Conservation (phyloP, 352 stramenopile genomes). For the Pythium sukuiense region DNA sequence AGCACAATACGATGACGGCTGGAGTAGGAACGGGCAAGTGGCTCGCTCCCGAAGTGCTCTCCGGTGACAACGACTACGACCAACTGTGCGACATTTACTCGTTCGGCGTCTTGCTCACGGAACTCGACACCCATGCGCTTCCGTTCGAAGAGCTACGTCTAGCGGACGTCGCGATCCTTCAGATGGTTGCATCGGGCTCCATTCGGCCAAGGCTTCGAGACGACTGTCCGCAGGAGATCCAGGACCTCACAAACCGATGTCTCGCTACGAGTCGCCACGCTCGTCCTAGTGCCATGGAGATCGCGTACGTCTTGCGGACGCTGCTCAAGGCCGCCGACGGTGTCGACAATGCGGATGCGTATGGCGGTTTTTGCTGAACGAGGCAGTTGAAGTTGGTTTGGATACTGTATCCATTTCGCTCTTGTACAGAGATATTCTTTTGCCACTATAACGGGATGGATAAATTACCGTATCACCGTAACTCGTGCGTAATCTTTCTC, state of each 20-base stretch:
- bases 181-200: slow-evolving; percentile 31
- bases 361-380: no score
- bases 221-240: slow-evolving; percentile 20
- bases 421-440: background rate
- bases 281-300: slow-evolving; percentile 41
- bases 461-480: background rate
- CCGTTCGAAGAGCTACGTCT: slow-evolving; percentile 44
- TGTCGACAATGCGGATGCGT: no score
- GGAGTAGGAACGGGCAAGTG: slow-evolving; percentile 50
- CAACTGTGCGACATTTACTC: slow-evolving; percentile 48
- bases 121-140: slow-evolving; percentile 59
- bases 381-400: background rate
- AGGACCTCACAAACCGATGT: slow-evolving; percentile 20
- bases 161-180: slow-evolving; percentile 35
- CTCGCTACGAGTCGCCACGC: slow-evolving; percentile 28
- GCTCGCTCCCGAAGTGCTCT: slow-evolving; percentile 55
- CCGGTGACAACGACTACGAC: slow-evolving; percentile 47
- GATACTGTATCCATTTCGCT: background rate
- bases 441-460: background rate
- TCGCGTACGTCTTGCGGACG: slow-evolving; percentile 43
- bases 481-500: no score
- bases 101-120: slow-evolving; percentile 53
- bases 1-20: slow-evolving; percentile 38
- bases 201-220: slow-evolving; percentile 20
- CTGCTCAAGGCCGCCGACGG: background rate